Conservation (phyloP, 495 filamentous ascomycete genomes). For the Lindgomyces ingoldianus region DNA sequence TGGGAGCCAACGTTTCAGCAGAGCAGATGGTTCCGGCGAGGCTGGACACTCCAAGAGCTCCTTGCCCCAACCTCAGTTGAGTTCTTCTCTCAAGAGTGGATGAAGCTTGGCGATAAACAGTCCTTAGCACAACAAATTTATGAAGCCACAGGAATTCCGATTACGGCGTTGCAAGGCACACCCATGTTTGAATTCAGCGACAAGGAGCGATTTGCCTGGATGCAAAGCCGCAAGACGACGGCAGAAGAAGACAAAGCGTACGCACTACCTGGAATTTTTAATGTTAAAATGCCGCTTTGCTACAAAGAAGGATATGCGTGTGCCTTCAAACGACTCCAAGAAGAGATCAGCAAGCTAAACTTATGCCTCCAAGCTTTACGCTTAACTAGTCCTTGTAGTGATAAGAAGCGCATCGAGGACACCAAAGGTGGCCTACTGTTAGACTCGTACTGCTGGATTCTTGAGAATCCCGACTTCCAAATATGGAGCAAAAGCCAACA, state of each 20-base stretch:
- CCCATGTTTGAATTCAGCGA: neutral
- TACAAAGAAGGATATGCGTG: neutral
- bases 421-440: neutral
- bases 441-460: conserved; percentile 4
- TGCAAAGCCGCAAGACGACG: neutral
- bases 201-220: neutral
- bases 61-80: conserved; percentile 1
- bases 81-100: conserved; percentile 2
- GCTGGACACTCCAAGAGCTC: neutral
- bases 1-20: conserved; percentile 1
- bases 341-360: neutral
- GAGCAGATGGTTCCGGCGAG: neutral
- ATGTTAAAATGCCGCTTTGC: neutral
- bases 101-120: neutral
- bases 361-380: neutral
- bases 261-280: neutral
- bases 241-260: neutral
- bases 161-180: neutral
- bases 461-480: conserved; percentile 44
- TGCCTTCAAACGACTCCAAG: neutral
- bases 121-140: neutral
- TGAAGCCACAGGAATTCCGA: neutral
- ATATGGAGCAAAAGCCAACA: conserved; percentile 38
- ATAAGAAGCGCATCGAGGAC: neutral
- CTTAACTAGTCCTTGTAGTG: neutral